A percentile compares a stretch with the other conserved stretches of the same genome.
Conservation (phyloP, 2,329 filamentous ascomycete species). For the Thielaviopsis euricoi region DNA sequence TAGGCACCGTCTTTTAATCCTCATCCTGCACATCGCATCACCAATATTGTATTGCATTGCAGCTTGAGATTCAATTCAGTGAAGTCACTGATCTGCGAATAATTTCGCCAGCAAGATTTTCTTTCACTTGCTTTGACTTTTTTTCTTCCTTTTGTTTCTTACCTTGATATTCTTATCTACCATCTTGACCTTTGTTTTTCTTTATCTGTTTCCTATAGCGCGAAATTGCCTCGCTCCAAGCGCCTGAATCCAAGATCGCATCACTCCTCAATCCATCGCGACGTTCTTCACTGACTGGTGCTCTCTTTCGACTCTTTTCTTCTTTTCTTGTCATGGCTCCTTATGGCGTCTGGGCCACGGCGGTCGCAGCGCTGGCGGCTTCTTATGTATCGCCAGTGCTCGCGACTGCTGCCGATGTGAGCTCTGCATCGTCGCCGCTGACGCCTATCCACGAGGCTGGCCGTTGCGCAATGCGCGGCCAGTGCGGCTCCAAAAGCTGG, state of each 20-base stretch:
- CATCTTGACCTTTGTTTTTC: background rate
- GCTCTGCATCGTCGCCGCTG: slow-evolving; percentile 7
- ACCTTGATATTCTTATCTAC: background rate
- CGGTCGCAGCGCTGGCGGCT: background rate
- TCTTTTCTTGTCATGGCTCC: background rate
- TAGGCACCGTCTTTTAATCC: background rate
- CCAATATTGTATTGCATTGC: too few relatives aligned
- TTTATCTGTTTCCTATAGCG: background rate
- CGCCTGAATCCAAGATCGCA: background rate
- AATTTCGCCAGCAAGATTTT: background rate
- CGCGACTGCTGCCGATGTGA: slow-evolving; percentile 14
- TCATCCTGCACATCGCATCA: background rate
- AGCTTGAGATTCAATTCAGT: background rate
- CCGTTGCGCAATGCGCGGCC: slow-evolving; percentile 75
- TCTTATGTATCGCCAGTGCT: background rate
- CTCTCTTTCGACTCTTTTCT: background rate
- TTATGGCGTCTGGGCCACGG: background rate
- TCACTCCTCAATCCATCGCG: background rate
- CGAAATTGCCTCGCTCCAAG: background rate
- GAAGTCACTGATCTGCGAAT: background rate
- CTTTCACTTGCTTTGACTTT: background rate
- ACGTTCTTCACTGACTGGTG: background rate
- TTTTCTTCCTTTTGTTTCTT: background rate
- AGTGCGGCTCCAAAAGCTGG: slow-evolving; percentile 80
- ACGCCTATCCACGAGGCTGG: slow-evolving; percentile 66